Evolutionary conservation across 768 basidiomycete genomes (phyloP).

Genomic region (Mycena olivaceomarginata): DNA sequence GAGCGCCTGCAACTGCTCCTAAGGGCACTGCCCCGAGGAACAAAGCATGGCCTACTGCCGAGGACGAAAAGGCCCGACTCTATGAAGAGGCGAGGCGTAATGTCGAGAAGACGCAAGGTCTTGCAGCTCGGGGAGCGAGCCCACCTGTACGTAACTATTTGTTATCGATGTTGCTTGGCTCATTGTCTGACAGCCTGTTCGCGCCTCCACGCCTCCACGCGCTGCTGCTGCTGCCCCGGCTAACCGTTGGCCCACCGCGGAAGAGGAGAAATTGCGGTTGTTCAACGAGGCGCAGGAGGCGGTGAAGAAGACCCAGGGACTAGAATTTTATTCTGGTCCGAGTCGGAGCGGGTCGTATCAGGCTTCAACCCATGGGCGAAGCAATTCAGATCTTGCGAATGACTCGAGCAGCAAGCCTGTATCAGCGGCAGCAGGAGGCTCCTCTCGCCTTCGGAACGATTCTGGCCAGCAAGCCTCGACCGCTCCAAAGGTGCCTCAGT

Average conservation of each 20-base stretch:
- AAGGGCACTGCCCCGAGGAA: conserved; percentile 35
- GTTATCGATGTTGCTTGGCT: not conserved
- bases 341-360: conserved; percentile 40
- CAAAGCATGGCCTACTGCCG: conserved; percentile 70
- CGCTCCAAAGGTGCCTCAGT: conserved; percentile 63
- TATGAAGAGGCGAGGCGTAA: conserved; percentile 79
- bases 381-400: conserved; percentile 47
- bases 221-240: conserved; percentile 37
- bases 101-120: conserved; percentile 74
- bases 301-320: conserved; percentile 75
- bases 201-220: conserved; percentile 39
- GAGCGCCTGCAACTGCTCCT: conserved; percentile 23
- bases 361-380: conserved; percentile 50
- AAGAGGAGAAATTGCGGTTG: conserved; percentile 85
- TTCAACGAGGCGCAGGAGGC: conserved; percentile 81
- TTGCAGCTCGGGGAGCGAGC: conserved; percentile 48
- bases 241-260: conserved; percentile 78
- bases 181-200: conserved; percentile 40
- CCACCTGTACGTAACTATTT: conserved; percentile 55
- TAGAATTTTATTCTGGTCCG: conserved; percentile 51
- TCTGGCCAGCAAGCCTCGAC: conserved; percentile 36
- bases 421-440: conserved; percentile 39
- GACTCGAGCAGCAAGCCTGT: conserved; percentile 47
- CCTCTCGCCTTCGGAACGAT: conserved; percentile 24
- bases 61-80: conserved; percentile 80